Conservation (phyloP, 768 basidiomycete genomes). For the Suillus variegatus region DNA sequence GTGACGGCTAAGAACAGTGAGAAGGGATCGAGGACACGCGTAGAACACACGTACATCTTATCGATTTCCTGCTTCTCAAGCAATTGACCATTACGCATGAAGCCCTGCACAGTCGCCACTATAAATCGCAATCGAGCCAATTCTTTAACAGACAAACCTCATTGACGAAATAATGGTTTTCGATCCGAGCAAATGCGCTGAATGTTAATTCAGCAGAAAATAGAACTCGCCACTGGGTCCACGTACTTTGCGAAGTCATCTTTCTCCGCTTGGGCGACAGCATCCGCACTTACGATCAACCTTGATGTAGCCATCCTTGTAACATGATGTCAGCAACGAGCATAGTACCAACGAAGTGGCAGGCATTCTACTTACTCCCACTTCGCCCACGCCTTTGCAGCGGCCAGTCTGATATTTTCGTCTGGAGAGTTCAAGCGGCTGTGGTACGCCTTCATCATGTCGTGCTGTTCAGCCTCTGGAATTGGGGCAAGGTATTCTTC, state of each 20-base stretch:
- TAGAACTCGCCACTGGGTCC: constrained; percentile 6
- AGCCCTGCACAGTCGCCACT: constrained; percentile 50
- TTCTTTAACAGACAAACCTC: constrained; percentile 42
- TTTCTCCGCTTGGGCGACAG: constrained; percentile 67
- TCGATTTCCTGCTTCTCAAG: constrained; percentile 82
- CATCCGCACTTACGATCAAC: constrained; percentile 66
- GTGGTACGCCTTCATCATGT: constrained; percentile 86
- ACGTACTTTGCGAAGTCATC: constrained; percentile 77
- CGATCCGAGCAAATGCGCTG: constrained; percentile 85
- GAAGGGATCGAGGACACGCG: constrained; percentile 11
- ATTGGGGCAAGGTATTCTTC: constrained; percentile 82
- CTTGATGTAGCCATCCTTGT: constrained; percentile 81
- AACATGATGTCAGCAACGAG: constrained; percentile 5
- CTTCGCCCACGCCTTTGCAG: constrained; percentile 85
- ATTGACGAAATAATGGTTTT: constrained; percentile 91
- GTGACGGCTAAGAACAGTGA: constrained; percentile 60
- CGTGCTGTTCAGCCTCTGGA: constrained; percentile 74
- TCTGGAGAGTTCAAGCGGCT: constrained; percentile 73
- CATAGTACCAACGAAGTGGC: background rate
- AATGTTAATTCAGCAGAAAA: constrained; percentile 11
- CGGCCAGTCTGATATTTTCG: constrained; percentile 59
- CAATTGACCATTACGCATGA: constrained; percentile 87
- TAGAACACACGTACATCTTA: constrained; percentile 64
- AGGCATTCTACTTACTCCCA: constrained; percentile 71
- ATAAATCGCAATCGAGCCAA: background rate